Conservation (phyloP, 1,139 yeast species). For the Geotrichum cucujoidarum region DNA sequence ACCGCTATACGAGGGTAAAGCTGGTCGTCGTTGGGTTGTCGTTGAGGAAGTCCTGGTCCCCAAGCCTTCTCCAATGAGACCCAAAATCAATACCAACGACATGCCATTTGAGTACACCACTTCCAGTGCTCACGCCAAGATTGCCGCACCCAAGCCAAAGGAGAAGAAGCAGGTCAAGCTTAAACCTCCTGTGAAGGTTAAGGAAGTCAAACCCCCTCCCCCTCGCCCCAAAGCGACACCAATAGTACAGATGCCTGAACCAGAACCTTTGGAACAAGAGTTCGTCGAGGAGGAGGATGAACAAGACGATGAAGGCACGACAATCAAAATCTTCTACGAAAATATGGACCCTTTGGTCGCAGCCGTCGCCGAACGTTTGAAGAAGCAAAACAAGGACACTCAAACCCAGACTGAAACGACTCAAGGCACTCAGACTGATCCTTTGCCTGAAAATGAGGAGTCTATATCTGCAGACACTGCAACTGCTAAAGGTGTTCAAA, state of each 20-base stretch:
- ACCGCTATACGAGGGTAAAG: slow-evolving; percentile 33
- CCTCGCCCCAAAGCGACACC: slow-evolving; percentile 3
- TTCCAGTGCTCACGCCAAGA: slow-evolving; percentile 1
- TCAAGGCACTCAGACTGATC: slow-evolving; percentile 17
- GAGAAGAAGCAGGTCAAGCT: neutral
- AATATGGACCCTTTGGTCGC: slow-evolving; percentile 22
- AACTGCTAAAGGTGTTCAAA: slow-evolving; percentile 18
- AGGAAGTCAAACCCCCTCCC: neutral
- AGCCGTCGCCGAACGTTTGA: slow-evolving; percentile 22
- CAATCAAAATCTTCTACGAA: slow-evolving; percentile 18
- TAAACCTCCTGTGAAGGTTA: neutral
- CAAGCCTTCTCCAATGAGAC: slow-evolving; percentile 28
- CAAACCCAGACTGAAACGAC: slow-evolving; percentile 25
- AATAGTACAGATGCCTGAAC: neutral
- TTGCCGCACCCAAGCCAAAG: slow-evolving; percentile 1
- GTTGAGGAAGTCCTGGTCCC: slow-evolving; percentile 51
- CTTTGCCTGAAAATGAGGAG: slow-evolving; percentile 12
- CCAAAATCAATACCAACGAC: slow-evolving; percentile 18
- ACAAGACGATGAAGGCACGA: neutral
- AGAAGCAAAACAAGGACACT: slow-evolving; percentile 19
- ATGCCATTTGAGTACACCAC: slow-evolving; percentile 7
- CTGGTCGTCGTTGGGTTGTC: slow-evolving; percentile 75
- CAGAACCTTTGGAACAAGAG: slow-evolving; percentile 7
- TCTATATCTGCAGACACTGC: slow-evolving; percentile 19
- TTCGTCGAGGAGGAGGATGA: neutral